These are phyloP conservation scores for Ceratocystiopsis sp. DNA, from an alignment of 2,329 filamentous ascomycete genomes.

Conservation along the genomic window DNA sequence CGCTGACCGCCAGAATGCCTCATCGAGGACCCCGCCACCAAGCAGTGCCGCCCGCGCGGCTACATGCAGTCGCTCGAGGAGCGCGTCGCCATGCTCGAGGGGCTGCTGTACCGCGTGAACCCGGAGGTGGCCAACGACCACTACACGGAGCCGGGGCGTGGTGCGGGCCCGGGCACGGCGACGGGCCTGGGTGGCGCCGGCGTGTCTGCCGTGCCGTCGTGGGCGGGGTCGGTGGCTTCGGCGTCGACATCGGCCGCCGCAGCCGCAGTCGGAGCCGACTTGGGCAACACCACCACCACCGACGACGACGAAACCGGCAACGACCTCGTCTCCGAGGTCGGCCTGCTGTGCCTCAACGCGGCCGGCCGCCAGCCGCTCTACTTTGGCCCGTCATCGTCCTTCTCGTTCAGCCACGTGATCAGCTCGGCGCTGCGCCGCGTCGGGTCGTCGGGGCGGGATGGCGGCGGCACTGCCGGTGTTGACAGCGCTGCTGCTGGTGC, in stretches of 20 bases:
- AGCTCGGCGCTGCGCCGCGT: conserved; percentile 9
- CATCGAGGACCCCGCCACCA: conserved; percentile 14
- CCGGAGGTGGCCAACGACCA: background rate
- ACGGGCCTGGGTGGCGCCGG: too few species aligned
- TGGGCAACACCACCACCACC: background rate
- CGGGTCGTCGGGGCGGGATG: too few species aligned
- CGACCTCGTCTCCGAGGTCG: conserved; percentile 14
- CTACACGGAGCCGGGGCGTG: too few species aligned
- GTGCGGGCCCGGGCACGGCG: background rate
- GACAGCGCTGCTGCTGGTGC: too few species aligned
- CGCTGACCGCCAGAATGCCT: conserved; percentile 6
- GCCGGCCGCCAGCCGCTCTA: conserved; percentile 19
- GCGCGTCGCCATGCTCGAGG: conserved; percentile 13
- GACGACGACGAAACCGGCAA: conserved; percentile 1
- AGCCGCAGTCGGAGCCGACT: too few species aligned
- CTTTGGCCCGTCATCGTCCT: conserved; percentile 19
- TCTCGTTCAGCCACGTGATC: conserved; percentile 17
- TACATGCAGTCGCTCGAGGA: conserved; percentile 15
- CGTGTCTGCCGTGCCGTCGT: too few species aligned
- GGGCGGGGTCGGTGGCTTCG: too few species aligned
- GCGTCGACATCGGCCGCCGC: background rate
- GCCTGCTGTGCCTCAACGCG: conserved; percentile 15
- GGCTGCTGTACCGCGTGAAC: background rate
- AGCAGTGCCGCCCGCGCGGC: conserved; percentile 14
- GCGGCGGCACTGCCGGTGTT: too few species aligned